Base-by-base conservation (phyloP, 164 flowering plant genomes). In the Nymphaea thermarum region DNA sequence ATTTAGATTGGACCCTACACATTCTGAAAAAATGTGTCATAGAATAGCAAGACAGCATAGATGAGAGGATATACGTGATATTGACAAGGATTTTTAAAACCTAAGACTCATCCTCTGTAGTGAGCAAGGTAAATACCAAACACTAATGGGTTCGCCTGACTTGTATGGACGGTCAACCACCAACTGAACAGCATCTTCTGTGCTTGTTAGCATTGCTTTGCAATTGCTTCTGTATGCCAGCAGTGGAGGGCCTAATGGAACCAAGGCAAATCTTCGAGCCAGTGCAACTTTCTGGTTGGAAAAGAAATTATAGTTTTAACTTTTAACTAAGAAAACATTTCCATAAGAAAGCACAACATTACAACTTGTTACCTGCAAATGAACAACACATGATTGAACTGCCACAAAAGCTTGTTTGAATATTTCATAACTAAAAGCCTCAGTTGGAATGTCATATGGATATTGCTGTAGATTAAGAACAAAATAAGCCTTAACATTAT, bases 331-430 rank as follows among this genome's bases (percentile, higher is more conserved):
- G 15, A 60, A 60, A 60, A 60, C 25, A 7, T 60, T 16, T 60
- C 10, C 11, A 45, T 45, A 45, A 10, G 11, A 45, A 45, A 45
- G 5, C 53, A 45, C 53, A 45, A 45, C 36, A 25, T 25, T 45
- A 5, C 53, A 10, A 45, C 53, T 45, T 11, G 4, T 72, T 77
- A 91, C 99, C 97, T 94, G 99, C 83, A 94, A 83, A 85, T 94
- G 99, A 72, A 94, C 99, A 60, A 94, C 99, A 81, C 99, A 94
- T 17, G 99, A 94, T 77, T 95, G 99, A 72, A 95, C 84, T 62
- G 98, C 99, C 61, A 88, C 99, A 88, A 95, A 94, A 73, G 99
- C 99, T 83, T 95, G 99, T 72, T 95, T 95, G 80, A 95, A 95
- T 70, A 95, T 95, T 80, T 95, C 96, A 80, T 84, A 95, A 42